Evolutionary conservation across 768 basidiomycete genomes (phyloP).

Genomic region (Thelephora aurantiotincta): DNA sequence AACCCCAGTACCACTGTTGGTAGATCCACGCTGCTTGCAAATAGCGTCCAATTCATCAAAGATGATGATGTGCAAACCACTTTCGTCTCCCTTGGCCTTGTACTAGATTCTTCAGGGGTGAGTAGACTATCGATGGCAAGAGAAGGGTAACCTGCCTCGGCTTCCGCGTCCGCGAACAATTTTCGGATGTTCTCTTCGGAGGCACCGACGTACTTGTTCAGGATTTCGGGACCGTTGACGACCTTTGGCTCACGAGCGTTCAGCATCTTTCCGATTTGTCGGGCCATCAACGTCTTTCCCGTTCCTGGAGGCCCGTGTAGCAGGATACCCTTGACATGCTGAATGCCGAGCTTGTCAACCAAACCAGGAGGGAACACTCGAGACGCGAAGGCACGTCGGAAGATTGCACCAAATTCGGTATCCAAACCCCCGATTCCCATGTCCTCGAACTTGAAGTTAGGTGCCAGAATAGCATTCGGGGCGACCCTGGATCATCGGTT

Average conservation of each 20-base stretch:
- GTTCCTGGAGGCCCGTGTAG: constrained; percentile 96
- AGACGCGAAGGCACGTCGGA: constrained; percentile 95
- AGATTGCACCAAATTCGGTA: constrained; percentile 88
- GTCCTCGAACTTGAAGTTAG: constrained; percentile 99
- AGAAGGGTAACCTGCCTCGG: constrained; percentile 49
- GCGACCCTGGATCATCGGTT: constrained; percentile 40
- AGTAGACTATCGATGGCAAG: background rate
- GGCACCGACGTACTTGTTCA: constrained; percentile 95
- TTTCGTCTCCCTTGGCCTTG: constrained; percentile 95
- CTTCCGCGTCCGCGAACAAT: constrained; percentile 95
- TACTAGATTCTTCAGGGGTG: constrained; percentile 36
- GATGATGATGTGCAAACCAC: constrained; percentile 96
- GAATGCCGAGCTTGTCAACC: constrained; percentile 94
- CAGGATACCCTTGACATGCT: constrained; percentile 96
- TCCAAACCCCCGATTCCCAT: constrained; percentile 99
- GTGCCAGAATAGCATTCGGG: constrained; percentile 88
- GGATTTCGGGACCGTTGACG: constrained; percentile 94
- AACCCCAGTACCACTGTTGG: constrained; percentile 84
- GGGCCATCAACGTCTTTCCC: constrained; percentile 94
- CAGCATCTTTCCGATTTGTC: constrained; percentile 98
- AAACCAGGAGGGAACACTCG: constrained; percentile 97
- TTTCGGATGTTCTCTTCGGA: constrained; percentile 98
- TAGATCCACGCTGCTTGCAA: constrained; percentile 96
- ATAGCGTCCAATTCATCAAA: constrained; percentile 98
- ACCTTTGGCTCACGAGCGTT: constrained; percentile 97